Percentiles rank a stretch among this genome's conserved stretches.
phyloP scores from a whole-genome alignment of 108 stramenopile genomes.

The Nannochloropsis gaditana region DNA sequence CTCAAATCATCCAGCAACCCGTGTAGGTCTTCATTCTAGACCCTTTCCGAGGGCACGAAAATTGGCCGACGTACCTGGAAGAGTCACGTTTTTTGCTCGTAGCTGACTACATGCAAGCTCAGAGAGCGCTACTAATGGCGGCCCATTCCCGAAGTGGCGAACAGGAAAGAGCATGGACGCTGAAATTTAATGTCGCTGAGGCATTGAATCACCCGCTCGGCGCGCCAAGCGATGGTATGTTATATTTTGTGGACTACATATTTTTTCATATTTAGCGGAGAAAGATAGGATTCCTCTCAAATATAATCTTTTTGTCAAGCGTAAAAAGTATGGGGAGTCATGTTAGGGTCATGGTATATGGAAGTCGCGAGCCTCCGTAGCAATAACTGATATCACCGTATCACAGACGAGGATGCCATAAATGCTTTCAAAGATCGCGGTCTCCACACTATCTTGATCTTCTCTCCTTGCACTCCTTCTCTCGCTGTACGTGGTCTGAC shows the following conservation, averaged over 20 bases:
- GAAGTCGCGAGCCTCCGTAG: too few relatives aligned
- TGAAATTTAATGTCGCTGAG: conserved; percentile 1
- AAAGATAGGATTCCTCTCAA: too few relatives aligned
- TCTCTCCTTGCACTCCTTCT: neutral
- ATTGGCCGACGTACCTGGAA: neutral
- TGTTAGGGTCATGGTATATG: too few relatives aligned
- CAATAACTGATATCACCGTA: neutral
- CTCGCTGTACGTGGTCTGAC: neutral
- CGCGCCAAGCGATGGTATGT: neutral
- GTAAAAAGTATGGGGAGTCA: too few relatives aligned
- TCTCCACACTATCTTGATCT: neutral
- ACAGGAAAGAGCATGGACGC: neutral
- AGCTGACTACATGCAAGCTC: neutral
- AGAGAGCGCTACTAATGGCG: neutral
- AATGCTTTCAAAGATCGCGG: conserved; percentile 13
- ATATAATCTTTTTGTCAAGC: too few relatives aligned
- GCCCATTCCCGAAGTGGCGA: neutral
- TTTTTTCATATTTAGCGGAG: too few relatives aligned
- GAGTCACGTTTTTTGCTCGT: neutral
- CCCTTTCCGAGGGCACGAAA: neutral
- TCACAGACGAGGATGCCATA: neutral
- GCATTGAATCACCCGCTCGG: neutral
- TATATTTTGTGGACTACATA: neutral
- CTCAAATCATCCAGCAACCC: neutral
- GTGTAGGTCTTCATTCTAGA: neutral